Percentiles rank a stretch among this genome's conserved stretches.
Conservation (phyloP, 495 filamentous ascomycete genomes). For the Tuber microsphaerosporum region DNA sequence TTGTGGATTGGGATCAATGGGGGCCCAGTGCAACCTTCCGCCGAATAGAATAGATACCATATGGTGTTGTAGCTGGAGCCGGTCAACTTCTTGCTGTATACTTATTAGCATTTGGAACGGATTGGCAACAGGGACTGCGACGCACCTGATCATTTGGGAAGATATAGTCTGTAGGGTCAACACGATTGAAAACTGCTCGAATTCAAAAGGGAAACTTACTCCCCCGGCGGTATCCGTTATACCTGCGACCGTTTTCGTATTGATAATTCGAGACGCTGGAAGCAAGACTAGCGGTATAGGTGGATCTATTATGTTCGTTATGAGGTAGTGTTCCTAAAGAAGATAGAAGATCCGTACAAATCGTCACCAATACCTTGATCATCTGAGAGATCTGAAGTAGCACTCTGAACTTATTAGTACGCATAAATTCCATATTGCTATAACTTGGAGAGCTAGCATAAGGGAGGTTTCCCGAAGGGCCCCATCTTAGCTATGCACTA, state of each 20-base stretch:
- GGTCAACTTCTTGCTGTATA: slow-evolving; percentile 10
- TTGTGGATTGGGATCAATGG: slow-evolving; percentile 47
- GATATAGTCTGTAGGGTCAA: slow-evolving; percentile 11
- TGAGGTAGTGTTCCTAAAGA: not conserved
- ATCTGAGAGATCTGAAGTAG: not conserved
- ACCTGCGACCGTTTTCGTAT: slow-evolving; percentile 46
- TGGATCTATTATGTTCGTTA: slow-evolving; percentile 5
- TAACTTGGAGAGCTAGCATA: not conserved
- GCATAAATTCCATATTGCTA: not conserved
- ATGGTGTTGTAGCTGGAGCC: slow-evolving; percentile 46
- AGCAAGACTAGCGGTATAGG: slow-evolving; percentile 11
- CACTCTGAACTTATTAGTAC: not conserved
- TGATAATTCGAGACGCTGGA: slow-evolving; percentile 18
- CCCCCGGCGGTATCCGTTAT: slow-evolving; percentile 55
- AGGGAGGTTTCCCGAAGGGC: not conserved
- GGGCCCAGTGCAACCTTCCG: slow-evolving; percentile 52
- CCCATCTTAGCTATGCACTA: not conserved
- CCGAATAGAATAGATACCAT: slow-evolving; percentile 49
- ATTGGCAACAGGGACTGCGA: not conserved
- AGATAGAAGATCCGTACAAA: not conserved
- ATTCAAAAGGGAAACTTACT: not conserved
- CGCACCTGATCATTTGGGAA: slow-evolving; percentile 24
- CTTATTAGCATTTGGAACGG: not conserved
- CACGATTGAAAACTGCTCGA: not conserved
- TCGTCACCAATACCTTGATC: slow-evolving; percentile 16